These are phyloP conservation scores for Phytophthora fragariae DNA, from an alignment of 352 stramenopile species.

Conservation along the genomic window DNA sequence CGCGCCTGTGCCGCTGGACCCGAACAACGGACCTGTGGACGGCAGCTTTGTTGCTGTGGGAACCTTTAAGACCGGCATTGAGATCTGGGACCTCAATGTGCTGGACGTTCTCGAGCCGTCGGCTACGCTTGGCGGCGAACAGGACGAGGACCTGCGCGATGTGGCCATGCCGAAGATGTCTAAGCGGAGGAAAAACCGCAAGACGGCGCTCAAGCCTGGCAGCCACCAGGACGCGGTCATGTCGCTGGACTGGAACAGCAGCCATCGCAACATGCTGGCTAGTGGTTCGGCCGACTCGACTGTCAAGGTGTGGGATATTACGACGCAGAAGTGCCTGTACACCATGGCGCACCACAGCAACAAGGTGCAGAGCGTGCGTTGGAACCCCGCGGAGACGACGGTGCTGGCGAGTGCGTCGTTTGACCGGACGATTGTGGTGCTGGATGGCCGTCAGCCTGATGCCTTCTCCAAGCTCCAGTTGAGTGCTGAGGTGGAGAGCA, in stretches of 20 bases:
- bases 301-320: constrained; percentile 97
- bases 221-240: constrained; percentile 99
- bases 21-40: constrained; percentile 70
- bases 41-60: constrained; percentile 99
- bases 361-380: constrained; percentile 98
- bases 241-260: constrained; percentile 97
- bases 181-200: constrained; percentile 80
- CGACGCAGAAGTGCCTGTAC: constrained; percentile 92
- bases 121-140: constrained; percentile 94
- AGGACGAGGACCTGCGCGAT: constrained; percentile 79
- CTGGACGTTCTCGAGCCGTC: constrained; percentile 98
- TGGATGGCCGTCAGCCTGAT: constrained; percentile 92
- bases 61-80: constrained; percentile 99
- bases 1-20: constrained; percentile 66
- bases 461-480: constrained; percentile 87
- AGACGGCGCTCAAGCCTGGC: constrained; percentile 85
- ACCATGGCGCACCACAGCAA: constrained; percentile 98
- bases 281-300: constrained; percentile 98
- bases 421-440: constrained; percentile 94
- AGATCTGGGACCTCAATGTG: constrained; percentile 99
- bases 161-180: constrained; percentile 81
- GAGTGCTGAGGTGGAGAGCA: constrained; percentile 89
- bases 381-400: constrained; percentile 96
- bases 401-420: constrained; percentile 97
- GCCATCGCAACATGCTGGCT: constrained; percentile 97